A percentile compares a stretch with the other conserved stretches of the same genome.
These are phyloP conservation scores for Agastache rugosa DNA, from an alignment of 257 asterid genomes.

Conservation along the genomic window DNA sequence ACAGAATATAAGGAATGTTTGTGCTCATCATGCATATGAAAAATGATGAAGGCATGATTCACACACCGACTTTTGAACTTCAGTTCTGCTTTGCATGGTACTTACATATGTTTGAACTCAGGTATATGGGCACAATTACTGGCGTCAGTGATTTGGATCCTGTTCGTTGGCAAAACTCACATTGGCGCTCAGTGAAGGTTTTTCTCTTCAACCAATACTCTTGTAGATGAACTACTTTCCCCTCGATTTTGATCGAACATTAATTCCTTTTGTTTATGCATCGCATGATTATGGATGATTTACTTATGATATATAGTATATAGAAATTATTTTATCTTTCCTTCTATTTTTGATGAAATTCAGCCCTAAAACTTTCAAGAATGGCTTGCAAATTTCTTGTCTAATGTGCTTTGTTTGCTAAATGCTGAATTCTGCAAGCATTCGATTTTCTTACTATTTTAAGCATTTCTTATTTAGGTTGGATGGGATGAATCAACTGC, in stretches of 20 bases:
- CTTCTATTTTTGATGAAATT: neutral
- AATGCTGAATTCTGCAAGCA: neutral
- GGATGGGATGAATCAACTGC: slow-evolving; percentile 99
- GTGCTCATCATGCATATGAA: slow-evolving; percentile 16
- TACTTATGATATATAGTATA: no score
- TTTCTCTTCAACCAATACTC: slow-evolving; percentile 17
- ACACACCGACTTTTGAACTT: neutral
- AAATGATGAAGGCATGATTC: neutral
- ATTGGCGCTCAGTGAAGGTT: slow-evolving; percentile 95
- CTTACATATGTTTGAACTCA: slow-evolving; percentile 39
- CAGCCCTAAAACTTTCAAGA: neutral
- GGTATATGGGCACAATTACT: slow-evolving; percentile 94
- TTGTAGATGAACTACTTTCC: slow-evolving; percentile 21
- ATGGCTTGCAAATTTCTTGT: neutral
- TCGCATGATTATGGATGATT: neutral
- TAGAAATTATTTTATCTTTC: neutral
- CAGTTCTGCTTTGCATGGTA: slow-evolving; percentile 6
- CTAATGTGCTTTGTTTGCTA: neutral
- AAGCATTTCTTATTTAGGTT: slow-evolving; percentile 58
- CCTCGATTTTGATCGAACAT: neutral
- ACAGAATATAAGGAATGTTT: neutral
- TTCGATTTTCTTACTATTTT: neutral
- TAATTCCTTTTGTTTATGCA: neutral
- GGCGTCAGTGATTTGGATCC: slow-evolving; percentile 83
- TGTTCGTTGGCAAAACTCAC: slow-evolving; percentile 86